These are phyloP conservation scores for Durio zibethinus DNA, from an alignment of 345 rosid species.

Conservation along the genomic window DNA sequence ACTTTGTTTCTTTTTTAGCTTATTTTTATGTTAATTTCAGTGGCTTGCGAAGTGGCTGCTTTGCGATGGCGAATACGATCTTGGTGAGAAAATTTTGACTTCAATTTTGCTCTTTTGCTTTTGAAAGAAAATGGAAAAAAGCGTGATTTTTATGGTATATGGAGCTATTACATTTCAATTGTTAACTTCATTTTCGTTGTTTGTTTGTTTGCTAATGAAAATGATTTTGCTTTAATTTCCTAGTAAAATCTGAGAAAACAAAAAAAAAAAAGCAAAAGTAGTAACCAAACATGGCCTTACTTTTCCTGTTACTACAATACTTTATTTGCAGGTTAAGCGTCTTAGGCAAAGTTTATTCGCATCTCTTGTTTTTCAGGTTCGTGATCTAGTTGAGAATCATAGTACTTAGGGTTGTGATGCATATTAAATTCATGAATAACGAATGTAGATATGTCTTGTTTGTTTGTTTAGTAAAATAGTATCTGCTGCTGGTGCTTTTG, in stretches of 20 bases:
- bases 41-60: constrained; percentile 54
- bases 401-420: neutral
- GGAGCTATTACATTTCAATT: neutral
- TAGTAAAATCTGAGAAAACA: constrained; percentile 1
- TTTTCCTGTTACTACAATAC: neutral
- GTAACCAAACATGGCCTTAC: neutral
- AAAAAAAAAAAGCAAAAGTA: neutral
- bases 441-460: neutral
- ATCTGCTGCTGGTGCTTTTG: constrained; percentile 11
- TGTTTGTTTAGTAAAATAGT: constrained; percentile 3
- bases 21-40: constrained; percentile 21
- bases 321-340: constrained; percentile 44
- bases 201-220: neutral
- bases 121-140: neutral
- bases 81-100: constrained; percentile 28
- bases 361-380: constrained; percentile 48
- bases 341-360: constrained; percentile 42
- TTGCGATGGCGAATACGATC: constrained; percentile 42
- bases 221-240: too few relatives aligned
- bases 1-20: neutral
- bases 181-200: neutral
- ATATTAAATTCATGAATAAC: neutral
- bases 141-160: neutral
- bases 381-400: neutral
- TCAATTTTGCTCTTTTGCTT: neutral